phyloP scores from a whole-genome alignment of 192 early-diverging fungal genomes.

The Rhizophagus prolifer region DNA sequence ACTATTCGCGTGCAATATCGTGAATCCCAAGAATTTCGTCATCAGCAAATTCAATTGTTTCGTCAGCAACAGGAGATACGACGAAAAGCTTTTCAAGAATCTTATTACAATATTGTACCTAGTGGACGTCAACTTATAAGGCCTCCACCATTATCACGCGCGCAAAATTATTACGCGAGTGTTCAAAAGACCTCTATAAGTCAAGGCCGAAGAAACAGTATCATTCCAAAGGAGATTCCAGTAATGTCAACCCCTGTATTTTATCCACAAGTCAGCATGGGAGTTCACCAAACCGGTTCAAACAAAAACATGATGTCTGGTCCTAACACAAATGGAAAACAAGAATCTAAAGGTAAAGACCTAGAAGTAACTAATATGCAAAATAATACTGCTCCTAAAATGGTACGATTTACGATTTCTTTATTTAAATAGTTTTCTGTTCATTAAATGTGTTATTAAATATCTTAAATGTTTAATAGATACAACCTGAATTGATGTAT shows the following conservation, averaged over 20 bases:
- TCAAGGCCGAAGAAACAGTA: background rate
- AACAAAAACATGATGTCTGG: too few species aligned
- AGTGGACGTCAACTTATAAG: background rate
- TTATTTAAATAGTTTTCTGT: background rate
- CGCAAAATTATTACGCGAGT: background rate
- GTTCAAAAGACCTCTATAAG: background rate
- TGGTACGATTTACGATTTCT: background rate
- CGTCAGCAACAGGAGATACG: slow-evolving; percentile 10
- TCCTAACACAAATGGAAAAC: background rate
- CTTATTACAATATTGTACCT: background rate
- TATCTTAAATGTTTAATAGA: background rate
- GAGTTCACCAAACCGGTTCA: background rate
- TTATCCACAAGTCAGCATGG: background rate
- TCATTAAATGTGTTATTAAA: background rate
- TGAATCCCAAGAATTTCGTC: slow-evolving; percentile 36
- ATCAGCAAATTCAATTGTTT: slow-evolving; percentile 1
- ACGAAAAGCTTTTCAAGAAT: background rate
- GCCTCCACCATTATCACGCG: background rate
- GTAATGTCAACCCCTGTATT: background rate
- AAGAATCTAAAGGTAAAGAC: background rate
- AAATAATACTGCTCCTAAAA: background rate
- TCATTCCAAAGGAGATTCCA: background rate
- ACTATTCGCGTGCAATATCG: slow-evolving; percentile 38
- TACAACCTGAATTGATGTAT: background rate
- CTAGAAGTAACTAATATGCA: background rate